These are phyloP conservation scores for Claviceps monticola DNA, from an alignment of 2,329 filamentous ascomycete genomes.

Conservation along the genomic window DNA sequence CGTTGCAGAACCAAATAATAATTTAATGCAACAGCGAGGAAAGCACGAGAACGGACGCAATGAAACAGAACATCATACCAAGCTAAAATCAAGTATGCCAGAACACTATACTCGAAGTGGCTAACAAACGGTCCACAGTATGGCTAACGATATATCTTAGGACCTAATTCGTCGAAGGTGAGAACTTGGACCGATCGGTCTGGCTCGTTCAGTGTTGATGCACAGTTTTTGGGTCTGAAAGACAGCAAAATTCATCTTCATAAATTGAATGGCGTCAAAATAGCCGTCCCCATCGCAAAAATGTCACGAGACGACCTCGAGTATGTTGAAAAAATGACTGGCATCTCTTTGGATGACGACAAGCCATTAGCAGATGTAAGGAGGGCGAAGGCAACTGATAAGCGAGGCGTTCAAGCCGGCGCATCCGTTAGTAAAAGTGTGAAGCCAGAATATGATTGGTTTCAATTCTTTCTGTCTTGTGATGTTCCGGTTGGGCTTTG, in stretches of 20 bases:
- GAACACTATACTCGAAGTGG: neutral
- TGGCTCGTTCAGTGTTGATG: constrained; percentile 93
- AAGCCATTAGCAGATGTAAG: constrained; percentile 83
- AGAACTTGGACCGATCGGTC: constrained; percentile 91
- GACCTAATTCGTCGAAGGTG: constrained; percentile 70
- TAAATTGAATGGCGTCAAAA: constrained; percentile 96
- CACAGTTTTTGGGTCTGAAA: constrained; percentile 85
- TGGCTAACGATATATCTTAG: constrained; percentile 27
- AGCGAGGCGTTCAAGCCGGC: constrained; percentile 30
- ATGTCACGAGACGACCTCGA: constrained; percentile 94
- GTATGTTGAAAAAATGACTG: constrained; percentile 82
- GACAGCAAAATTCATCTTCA: constrained; percentile 97
- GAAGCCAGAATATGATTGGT: constrained; percentile 88
- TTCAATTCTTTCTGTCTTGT: constrained; percentile 90
- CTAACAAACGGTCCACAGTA: neutral
- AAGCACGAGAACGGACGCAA: constrained; percentile 52
- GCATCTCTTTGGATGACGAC: constrained; percentile 82
- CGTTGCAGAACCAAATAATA: constrained; percentile 52
- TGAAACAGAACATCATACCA: constrained; percentile 37
- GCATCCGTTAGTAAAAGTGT: constrained; percentile 46
- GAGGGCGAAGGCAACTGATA: constrained; percentile 28
- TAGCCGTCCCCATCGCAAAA: constrained; percentile 86
- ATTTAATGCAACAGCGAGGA: constrained; percentile 56
- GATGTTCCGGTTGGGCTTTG: constrained; percentile 88
- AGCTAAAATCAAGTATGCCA: constrained; percentile 57